Conservation (phyloP, 2,329 filamentous ascomycete species). For the Orbilia ellipsospora region DNA sequence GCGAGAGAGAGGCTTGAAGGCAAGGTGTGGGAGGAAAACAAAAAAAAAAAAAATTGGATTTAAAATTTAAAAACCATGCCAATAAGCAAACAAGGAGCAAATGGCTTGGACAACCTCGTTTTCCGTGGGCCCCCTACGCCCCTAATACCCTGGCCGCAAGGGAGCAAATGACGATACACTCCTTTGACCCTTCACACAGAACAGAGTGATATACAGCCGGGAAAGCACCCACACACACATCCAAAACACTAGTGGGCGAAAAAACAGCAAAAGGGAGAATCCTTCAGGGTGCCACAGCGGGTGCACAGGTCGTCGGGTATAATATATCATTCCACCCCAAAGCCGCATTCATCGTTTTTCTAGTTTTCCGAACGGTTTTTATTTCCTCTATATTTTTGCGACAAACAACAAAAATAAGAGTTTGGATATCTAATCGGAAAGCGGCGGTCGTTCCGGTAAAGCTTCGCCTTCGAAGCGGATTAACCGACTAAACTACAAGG, state of each 20-base stretch:
- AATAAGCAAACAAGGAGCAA: constrained; percentile 43
- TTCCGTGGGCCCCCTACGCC: constrained; percentile 44
- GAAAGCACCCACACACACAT: constrained; percentile 48
- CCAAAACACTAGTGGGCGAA: constrained; percentile 51
- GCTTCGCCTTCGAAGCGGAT: constrained; percentile 50
- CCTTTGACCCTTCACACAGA: constrained; percentile 48
- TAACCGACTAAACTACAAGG: constrained; percentile 54
- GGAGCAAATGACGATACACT: constrained; percentile 50
- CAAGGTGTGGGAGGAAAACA: constrained; percentile 44
- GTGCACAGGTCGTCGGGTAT: constrained; percentile 47
- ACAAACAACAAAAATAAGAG: constrained; percentile 22
- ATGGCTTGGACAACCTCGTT: constrained; percentile 52
- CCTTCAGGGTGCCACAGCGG: constrained; percentile 43
- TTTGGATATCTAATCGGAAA: constrained; percentile 37
- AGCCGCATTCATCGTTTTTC: constrained; percentile 30
- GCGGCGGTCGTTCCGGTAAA: constrained; percentile 47
- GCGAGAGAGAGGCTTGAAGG: constrained; percentile 9
- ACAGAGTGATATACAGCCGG: constrained; percentile 51
- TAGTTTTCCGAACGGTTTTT: constrained; percentile 14
- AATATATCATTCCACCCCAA: constrained; percentile 54
- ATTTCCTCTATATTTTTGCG: constrained; percentile 25
- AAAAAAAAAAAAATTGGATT: constrained; percentile 15
- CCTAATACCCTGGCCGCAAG: constrained; percentile 41
- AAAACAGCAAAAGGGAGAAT: constrained; percentile 40
- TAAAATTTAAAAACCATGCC: constrained; percentile 26